Percentiles rank a stretch among this genome's conserved stretches.
These are phyloP conservation scores for Kazachstania kunashirensis DNA, from an alignment of 805 yeast species.

Conservation along the genomic window DNA sequence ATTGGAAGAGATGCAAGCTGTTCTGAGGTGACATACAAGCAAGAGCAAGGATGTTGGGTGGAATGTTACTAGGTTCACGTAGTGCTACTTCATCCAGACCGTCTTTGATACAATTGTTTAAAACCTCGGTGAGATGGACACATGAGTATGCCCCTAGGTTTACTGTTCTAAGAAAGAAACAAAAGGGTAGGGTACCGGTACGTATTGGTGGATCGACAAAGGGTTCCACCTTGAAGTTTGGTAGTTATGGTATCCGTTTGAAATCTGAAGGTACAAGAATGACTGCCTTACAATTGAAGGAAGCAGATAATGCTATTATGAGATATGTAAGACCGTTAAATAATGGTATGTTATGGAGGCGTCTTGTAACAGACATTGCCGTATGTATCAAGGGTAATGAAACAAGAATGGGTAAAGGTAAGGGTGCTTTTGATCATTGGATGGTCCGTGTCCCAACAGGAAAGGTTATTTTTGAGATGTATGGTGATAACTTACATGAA, in stretches of 20 bases:
- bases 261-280: conserved; percentile 81
- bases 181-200: conserved; percentile 90
- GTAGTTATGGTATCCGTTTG: conserved; percentile 77
- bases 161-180: conserved; percentile 53
- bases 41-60: too few relatives aligned
- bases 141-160: conserved; percentile 76
- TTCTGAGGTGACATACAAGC: too few relatives aligned
- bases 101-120: conserved; percentile 25
- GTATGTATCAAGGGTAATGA: conserved; percentile 96
- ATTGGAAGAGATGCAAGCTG: too few relatives aligned
- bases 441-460: conserved; percentile 95
- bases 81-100: not conserved
- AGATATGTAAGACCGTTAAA: conserved; percentile 67
- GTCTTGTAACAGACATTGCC: conserved; percentile 76
- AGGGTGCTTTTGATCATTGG: conserved; percentile 97
- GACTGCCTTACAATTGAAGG: conserved; percentile 79
- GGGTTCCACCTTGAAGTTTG: conserved; percentile 76
- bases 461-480: conserved; percentile 78
- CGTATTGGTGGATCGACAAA: conserved; percentile 89
- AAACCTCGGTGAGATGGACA: conserved; percentile 32
- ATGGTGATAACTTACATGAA: conserved; percentile 69
- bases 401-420: conserved; percentile 99
- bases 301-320: conserved; percentile 80
- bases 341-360: conserved; percentile 60
- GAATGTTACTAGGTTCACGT: too few relatives aligned